Base-by-base conservation (phyloP, 202 grass and related monocot species). In the Carex sylvatica region DNA sequence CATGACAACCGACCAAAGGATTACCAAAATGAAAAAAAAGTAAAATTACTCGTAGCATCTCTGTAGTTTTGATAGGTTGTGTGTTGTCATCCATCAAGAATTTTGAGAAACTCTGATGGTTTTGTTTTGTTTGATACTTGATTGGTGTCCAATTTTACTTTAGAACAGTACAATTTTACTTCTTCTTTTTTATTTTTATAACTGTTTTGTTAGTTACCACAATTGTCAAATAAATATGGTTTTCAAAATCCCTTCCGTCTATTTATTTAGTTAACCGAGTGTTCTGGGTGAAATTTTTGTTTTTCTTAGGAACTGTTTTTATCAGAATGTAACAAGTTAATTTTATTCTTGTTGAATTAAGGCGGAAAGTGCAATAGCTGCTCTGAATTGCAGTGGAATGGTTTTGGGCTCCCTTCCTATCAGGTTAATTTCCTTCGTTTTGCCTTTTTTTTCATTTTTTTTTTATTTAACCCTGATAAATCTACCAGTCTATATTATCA, bases 301-400 rank as follows among this genome's bases (percentile, higher is more conserved):
- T 76, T 26, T 19, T 35, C 65, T 19, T 56, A 33, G 15, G 9
- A 54, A 28, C 12, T 77, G 53, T 35, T 77, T 53, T 77, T 14
- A 5, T 36, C 28, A 77, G 24, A 33, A 4, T 59, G 18, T 76
- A 56, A 76, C 3, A 14, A 15, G 23, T 74, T 52, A 28, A 28
- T 56, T 59, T 77, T n/a, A 35, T 77, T 30, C 16, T 59, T 69
- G 20, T 59, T n/a, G n/a, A 83, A 84, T 79, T 70, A 88, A 98
- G 92, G 92, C 92, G 31, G 95, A 94, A 44, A 78, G 88, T 78
- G 95, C 95, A 64, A 98, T 98, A 82, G 33, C 83, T 42, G 92
- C 95, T 85, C 87, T 98, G 84, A 94, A 91, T 80, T 91, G 87
- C 79, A 98, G 95, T 74, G 95, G 95, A 83, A 90, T 88, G 84